Percentiles rank a stretch among this genome's conserved stretches.
These are phyloP conservation scores for Sclerotinia borealis DNA, from an alignment of 2,329 filamentous ascomycete genomes.

Conservation along the genomic window DNA sequence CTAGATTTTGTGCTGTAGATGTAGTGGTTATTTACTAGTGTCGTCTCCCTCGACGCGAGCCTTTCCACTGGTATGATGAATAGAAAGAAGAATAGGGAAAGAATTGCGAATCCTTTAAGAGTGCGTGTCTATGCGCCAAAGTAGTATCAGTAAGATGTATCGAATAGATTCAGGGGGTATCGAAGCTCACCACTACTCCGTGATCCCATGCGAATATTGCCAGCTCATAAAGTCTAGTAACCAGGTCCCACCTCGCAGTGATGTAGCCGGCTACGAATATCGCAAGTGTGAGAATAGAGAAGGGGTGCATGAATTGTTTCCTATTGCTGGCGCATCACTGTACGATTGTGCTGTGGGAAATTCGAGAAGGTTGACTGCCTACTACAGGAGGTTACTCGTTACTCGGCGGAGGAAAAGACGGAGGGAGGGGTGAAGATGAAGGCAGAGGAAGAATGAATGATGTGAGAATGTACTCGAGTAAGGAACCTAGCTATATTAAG, in stretches of 20 bases:
- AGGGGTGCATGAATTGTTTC: slow-evolving; percentile 74
- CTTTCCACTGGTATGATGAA: slow-evolving; percentile 79
- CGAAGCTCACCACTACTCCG: slow-evolving; percentile 72
- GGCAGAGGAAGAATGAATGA: neutral
- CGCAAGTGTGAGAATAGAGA: slow-evolving; percentile 89
- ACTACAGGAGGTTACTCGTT: neutral
- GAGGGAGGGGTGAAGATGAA: neutral
- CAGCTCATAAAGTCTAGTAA: slow-evolving; percentile 93
- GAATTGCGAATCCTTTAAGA: slow-evolving; percentile 74
- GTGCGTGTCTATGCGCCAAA: slow-evolving; percentile 61
- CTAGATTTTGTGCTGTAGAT: slow-evolving; percentile 15
- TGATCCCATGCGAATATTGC: slow-evolving; percentile 97
- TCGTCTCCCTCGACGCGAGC: slow-evolving; percentile 73
- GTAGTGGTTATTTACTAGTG: slow-evolving; percentile 55
- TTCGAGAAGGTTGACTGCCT: neutral
- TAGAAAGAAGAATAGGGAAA: slow-evolving; percentile 79
- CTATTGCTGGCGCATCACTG: slow-evolving; percentile 30
- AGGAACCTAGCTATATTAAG: too few species aligned
- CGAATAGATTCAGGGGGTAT: neutral
- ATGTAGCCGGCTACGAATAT: slow-evolving; percentile 99
- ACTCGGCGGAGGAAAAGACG: neutral
- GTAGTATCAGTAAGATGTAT: slow-evolving; percentile 14
- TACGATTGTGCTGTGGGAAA: neutral
- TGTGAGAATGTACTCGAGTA: neutral
- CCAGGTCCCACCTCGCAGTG: slow-evolving; percentile 97